Evolutionary conservation across 352 stramenopile species (phyloP), one percentile per base, ranked within the genome.

Genomic region (Lagenidium giganteum): DNA sequence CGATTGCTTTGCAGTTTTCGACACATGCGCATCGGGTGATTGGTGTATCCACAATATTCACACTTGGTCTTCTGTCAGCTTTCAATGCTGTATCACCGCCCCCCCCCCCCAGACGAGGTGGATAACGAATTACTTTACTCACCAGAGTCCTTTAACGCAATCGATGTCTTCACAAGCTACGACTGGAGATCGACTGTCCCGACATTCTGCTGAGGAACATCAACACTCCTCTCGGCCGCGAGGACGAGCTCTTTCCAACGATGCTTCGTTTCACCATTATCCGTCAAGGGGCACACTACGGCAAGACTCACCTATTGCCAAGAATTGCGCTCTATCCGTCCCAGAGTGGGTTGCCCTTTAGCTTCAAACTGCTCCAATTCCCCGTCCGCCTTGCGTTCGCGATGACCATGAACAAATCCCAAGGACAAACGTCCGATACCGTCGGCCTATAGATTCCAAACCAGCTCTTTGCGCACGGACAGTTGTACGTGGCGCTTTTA

Each of bases 321-420:
- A 17, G 45, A 20, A 45, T 53, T 23, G 6, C 45, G 26, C n/a
- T 53, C 8, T 34, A 30, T 53, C 24, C n/a, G 17, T 33, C 26
- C 29, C 13, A 23, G 8, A 33, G 18, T 12, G 29, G 18, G 17
- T 22, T 45, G 23, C 44, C 20, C 14, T 44, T 45, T 20, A 2
- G 16, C 20, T 45, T 52, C 23, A 34, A 31, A 13, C 22, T 33
- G 16, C 21, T 28, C 3, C 33, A 53, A 45, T 53, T 53, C 23
- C 32, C 35, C 6, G 47, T 48, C 7, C 47, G 32, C 5, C 31
- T 54, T n/a, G 47, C 24, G 27, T 54, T 54, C 34, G 27, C 25
- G 1, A 54, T 54, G 47, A 54, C 35, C n/a, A 42, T 54, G 18
- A 48, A 54, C 27, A 54, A 54, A 20, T n/a, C 27, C 14, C 36